Evolutionary conservation across 1,284 basidiomycete species (phyloP).

Genomic region (Ganoderma lingzhi): DNA sequence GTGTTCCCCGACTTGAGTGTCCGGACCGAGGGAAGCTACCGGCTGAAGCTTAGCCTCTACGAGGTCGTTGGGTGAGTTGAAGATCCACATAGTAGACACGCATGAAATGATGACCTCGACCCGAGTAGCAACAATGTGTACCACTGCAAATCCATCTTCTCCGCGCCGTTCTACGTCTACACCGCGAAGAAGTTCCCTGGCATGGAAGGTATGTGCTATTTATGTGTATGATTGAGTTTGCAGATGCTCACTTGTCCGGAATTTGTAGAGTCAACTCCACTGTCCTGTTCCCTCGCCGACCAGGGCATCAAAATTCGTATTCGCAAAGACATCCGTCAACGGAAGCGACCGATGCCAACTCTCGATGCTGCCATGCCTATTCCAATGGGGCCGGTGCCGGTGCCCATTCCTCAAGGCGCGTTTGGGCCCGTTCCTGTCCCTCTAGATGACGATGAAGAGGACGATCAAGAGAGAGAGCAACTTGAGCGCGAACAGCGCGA

Average conservation of each 20-base stretch:
- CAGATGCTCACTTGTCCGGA: constrained; percentile 15
- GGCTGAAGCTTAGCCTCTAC: constrained; percentile 91
- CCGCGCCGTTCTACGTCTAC: constrained; percentile 89
- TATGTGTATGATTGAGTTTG: not conserved
- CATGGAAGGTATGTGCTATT: constrained; percentile 75
- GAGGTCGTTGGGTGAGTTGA: constrained; percentile 89
- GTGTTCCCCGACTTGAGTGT: constrained; percentile 91
- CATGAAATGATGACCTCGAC: constrained; percentile 8
- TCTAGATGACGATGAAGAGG: constrained; percentile 44
- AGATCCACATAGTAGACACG: not conserved
- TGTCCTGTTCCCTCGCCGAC: constrained; percentile 89
- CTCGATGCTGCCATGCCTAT: constrained; percentile 42
- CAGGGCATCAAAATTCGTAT: constrained; percentile 95
- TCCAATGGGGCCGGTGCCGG: constrained; percentile 32
- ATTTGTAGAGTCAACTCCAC: constrained; percentile 79
- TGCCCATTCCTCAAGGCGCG: constrained; percentile 30
- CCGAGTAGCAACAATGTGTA: constrained; percentile 42
- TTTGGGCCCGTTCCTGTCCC: constrained; percentile 46
- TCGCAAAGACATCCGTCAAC: constrained; percentile 85
- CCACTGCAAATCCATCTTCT: constrained; percentile 90
- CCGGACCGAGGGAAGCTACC: constrained; percentile 87
- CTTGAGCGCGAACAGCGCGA: constrained; percentile 31
- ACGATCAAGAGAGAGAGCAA: constrained; percentile 33
- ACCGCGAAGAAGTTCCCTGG: constrained; percentile 96
- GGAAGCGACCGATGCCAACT: constrained; percentile 66